Base-by-base conservation (phyloP, 179 eudicot species). In the Beta corolliflora region DNA sequence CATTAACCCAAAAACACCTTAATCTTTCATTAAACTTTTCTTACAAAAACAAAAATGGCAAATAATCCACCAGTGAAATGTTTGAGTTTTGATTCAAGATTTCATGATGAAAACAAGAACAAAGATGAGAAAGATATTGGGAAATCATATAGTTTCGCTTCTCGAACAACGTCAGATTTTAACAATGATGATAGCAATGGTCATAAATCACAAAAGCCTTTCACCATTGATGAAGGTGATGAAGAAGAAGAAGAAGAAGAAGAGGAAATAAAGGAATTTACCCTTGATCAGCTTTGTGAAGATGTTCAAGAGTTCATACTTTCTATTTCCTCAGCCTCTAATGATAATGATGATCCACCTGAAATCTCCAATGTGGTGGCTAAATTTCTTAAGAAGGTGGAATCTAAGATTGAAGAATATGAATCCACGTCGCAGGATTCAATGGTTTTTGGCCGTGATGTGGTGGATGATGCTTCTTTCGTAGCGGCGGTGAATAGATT, bases 251-350 rank as follows among this genome's bases (percentile, higher is more conserved):
- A 29, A 10, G 69, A 9, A 31, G 86, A 54, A 29, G 67, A 70
- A 1, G 74, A 69, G 69, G 52, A 23, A 2, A 77, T 66, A 3
- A 68, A 72, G 3, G 87, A 86, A 2, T 29, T 76, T 25, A 71
- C 81, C 79, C 79, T 88, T 48, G 84, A 88, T 21, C 80, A 82
- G 52, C 81, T 94, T n/a, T 87, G 80, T 2, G 75, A 89, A 44
- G 94, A 93, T 45, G 82, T 92, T 1, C 88, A 91, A 68, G 81
- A 73, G 29, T 95, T 86, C 15, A 80, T 88, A 8, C 36, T 78
- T 19, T 68, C 88, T n/a, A 59, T 90, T 13, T 71, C 84, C 0
- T 45, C n/a, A 9, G 7, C 9, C 0, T 18, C 14, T 6, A 9
- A 19, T 0, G 71, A 66, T 3, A 52, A 83, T 5, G 64, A 82